Conservation (phyloP, 1,139 yeast genomes). For the Candida sp. region DNA sequence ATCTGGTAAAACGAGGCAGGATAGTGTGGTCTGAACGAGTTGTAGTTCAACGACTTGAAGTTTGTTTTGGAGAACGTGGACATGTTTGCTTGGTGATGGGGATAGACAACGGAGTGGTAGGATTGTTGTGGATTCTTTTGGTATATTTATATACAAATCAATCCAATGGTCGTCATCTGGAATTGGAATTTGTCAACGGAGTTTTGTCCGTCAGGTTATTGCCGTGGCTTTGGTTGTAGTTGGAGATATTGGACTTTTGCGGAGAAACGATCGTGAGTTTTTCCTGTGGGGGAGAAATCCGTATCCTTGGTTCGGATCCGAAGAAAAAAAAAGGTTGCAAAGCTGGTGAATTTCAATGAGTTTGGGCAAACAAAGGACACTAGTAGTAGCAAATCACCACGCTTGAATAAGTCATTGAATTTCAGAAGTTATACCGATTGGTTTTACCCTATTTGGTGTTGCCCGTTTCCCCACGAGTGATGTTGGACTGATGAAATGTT, state of each 20-base stretch:
- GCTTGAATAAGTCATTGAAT: too few relatives aligned
- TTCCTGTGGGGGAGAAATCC: neutral
- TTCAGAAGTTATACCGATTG: too few relatives aligned
- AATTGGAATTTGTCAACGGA: constrained; percentile 1
- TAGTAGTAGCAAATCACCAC: too few relatives aligned
- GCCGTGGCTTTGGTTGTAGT: neutral
- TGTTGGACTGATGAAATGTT: too few relatives aligned
- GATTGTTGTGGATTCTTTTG: neutral
- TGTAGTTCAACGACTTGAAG: constrained; percentile 64
- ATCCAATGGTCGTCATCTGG: neutral
- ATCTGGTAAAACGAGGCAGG: constrained; percentile 55
- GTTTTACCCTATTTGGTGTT: too few relatives aligned
- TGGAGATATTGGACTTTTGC: neutral
- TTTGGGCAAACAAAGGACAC: too few relatives aligned
- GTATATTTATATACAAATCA: neutral
- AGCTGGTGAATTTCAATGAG: too few relatives aligned
- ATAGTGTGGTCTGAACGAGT: constrained; percentile 68
- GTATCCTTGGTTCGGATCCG: too few relatives aligned
- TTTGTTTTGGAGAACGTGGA: constrained; percentile 64
- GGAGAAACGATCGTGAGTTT: neutral
- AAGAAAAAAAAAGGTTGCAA: too few relatives aligned
- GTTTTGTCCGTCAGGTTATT: neutral
- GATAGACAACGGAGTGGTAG: neutral
- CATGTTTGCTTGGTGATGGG: constrained; percentile 40
- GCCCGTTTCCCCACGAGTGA: too few relatives aligned